phyloP scores from a whole-genome alignment of 352 stramenopile species.

The Phytophthora pini region DNA sequence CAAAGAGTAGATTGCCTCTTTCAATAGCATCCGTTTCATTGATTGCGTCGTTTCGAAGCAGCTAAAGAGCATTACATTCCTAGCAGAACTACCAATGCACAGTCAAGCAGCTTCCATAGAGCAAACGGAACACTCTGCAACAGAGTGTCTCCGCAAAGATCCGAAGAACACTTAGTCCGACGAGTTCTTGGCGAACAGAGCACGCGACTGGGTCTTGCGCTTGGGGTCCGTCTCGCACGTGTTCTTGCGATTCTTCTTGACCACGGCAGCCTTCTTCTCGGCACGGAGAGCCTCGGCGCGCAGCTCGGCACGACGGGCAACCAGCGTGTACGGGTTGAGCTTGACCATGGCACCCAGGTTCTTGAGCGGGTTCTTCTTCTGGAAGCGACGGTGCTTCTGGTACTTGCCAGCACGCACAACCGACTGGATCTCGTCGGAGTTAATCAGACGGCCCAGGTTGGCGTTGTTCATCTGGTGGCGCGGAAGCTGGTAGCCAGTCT shows the following conservation, averaged over 20 bases:
- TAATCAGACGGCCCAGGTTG: slow-evolving; percentile 99
- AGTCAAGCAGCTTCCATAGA: slow-evolving; percentile 14
- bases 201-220: slow-evolving; percentile 78
- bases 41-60: slow-evolving; percentile 4
- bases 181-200: slow-evolving; percentile 84
- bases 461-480: slow-evolving; percentile 97
- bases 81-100: slow-evolving; percentile 13
- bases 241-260: slow-evolving; percentile 88
- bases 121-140: slow-evolving; percentile 11
- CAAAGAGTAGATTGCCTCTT: slow-evolving; percentile 19
- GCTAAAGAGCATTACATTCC: slow-evolving; percentile 9
- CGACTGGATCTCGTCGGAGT: slow-evolving; percentile 98
- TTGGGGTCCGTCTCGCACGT: slow-evolving; percentile 80
- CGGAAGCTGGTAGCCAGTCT: slow-evolving; percentile 94
- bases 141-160: not conserved
- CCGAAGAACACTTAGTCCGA: slow-evolving; percentile 60
- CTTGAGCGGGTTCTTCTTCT: slow-evolving; percentile 98
- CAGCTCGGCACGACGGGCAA: slow-evolving; percentile 91
- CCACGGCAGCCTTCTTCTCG: slow-evolving; percentile 87
- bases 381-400: slow-evolving; percentile 86
- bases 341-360: slow-evolving; percentile 96
- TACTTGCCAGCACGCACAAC: slow-evolving; percentile 96
- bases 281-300: slow-evolving; percentile 86
- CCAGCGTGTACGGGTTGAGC: slow-evolving; percentile 97
- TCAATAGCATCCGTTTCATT: slow-evolving; percentile 30